Conservation (phyloP, 139 green algal species). For the Micractinium conductrix region DNA sequence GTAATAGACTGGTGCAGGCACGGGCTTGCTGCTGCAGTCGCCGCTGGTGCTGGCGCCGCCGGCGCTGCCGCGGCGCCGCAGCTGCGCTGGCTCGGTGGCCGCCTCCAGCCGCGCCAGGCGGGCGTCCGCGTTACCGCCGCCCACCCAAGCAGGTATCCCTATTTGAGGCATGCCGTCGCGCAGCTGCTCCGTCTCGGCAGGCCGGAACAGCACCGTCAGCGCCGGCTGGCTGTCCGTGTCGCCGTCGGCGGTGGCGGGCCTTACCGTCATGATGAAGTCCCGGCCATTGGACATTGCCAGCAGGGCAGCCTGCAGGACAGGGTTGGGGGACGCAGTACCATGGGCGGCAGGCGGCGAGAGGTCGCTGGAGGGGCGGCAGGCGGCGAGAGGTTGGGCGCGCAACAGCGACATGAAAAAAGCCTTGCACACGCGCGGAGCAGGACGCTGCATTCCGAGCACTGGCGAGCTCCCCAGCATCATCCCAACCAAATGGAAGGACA, state of each 20-base stretch:
- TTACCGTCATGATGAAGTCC: conserved; percentile 7
- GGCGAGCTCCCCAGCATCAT: too few species aligned
- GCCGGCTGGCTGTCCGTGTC: background rate
- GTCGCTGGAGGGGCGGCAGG: background rate
- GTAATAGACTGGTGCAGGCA: too few species aligned
- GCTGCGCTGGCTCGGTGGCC: too few species aligned
- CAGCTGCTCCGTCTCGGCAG: conserved; percentile 2
- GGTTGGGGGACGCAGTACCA: background rate
- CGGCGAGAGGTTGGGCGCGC: background rate
- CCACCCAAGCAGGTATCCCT: conserved; percentile 2
- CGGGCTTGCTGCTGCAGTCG: too few species aligned
- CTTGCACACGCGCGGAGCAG: too few species aligned
- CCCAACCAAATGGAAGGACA: background rate
- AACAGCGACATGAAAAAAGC: too few species aligned
- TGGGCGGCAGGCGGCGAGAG: background rate
- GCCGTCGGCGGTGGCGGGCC: background rate
- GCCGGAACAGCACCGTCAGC: background rate
- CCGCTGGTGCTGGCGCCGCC: background rate
- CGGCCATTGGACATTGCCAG: conserved; percentile 13
- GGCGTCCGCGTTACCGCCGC: too few species aligned
- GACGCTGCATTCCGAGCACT: too few species aligned
- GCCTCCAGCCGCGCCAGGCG: too few species aligned
- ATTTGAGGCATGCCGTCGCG: background rate
- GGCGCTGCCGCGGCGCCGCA: too few species aligned
- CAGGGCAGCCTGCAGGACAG: background rate